These are phyloP conservation scores for Xylariaceae sp. DNA, from an alignment of 2,329 filamentous ascomycete genomes.

Conservation along the genomic window DNA sequence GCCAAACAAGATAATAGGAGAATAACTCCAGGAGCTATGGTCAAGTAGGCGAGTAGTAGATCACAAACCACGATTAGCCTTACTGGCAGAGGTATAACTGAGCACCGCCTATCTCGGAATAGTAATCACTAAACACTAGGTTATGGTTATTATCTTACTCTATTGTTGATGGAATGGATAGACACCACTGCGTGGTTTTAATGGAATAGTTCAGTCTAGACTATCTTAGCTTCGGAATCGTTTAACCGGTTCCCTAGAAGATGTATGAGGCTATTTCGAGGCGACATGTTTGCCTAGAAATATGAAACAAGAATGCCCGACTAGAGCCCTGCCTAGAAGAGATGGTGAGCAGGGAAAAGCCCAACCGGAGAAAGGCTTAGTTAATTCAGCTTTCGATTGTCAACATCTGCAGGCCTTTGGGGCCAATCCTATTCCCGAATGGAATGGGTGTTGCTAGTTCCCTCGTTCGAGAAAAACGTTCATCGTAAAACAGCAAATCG, in stretches of 20 bases:
- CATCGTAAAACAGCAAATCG: slow-evolving; percentile 14
- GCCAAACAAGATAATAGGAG: not conserved
- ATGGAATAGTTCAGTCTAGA: slow-evolving; percentile 7
- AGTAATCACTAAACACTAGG: slow-evolving; percentile 3
- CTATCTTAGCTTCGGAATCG: slow-evolving; percentile 12
- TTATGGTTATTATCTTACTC: not conserved
- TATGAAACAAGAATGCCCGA: slow-evolving; percentile 22
- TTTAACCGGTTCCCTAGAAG: slow-evolving; percentile 9
- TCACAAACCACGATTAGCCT: slow-evolving; percentile 1
- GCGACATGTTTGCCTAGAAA: slow-evolving; percentile 12
- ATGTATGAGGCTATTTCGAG: slow-evolving; percentile 13
- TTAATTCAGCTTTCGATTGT: slow-evolving; percentile 2
- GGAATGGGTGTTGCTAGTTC: not conserved
- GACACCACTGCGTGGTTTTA: slow-evolving; percentile 11
- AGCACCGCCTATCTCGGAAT: not conserved
- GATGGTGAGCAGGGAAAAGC: not conserved
- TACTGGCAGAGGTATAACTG: not conserved
- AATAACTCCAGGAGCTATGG: not conserved
- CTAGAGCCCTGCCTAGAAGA: not conserved
- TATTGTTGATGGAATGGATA: not conserved
- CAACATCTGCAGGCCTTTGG: not conserved
- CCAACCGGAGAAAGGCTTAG: not conserved
- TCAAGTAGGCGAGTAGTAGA: not conserved
- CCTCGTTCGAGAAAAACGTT: not conserved
- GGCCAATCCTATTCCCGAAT: slow-evolving; percentile 2